Conservation (phyloP, 2,329 filamentous ascomycete species). For the Nemania bipapillata region DNA sequence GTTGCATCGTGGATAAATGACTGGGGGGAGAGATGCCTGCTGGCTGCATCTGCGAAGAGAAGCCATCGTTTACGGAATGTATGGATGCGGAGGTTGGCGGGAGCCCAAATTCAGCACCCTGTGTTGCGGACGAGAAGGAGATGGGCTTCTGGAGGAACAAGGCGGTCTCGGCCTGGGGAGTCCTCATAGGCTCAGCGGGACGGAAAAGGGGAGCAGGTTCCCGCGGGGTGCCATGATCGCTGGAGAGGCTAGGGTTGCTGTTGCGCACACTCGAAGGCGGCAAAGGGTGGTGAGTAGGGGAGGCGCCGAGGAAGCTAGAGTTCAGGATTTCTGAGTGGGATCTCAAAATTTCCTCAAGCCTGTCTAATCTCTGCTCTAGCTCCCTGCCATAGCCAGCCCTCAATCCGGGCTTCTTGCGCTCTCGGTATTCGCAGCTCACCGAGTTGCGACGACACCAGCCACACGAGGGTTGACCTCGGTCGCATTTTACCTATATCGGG, state of each 20-base stretch:
- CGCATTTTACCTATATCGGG: constrained; percentile 71
- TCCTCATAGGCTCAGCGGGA: constrained; percentile 61
- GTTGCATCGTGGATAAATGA: constrained; percentile 52
- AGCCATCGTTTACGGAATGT: constrained; percentile 60
- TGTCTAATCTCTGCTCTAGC: constrained; percentile 76
- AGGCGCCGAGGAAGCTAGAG: constrained; percentile 59
- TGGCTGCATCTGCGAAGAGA: constrained; percentile 58
- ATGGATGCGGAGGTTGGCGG: constrained; percentile 58
- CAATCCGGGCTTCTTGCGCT: constrained; percentile 73
- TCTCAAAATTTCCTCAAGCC: constrained; percentile 73
- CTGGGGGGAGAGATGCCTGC: constrained; percentile 55
- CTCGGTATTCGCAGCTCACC: constrained; percentile 73
- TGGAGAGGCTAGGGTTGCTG: constrained; percentile 63
- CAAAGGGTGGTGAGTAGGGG: constrained; percentile 51
- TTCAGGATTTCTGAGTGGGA: constrained; percentile 75
- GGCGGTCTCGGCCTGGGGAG: constrained; percentile 67
- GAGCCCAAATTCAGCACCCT: constrained; percentile 63
- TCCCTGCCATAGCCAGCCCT: constrained; percentile 77
- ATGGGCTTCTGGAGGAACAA: constrained; percentile 72
- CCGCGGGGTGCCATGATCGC: constrained; percentile 67
- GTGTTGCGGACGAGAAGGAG: constrained; percentile 59
- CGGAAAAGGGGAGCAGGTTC: constrained; percentile 62
- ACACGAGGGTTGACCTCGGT: constrained; percentile 77
- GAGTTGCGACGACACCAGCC: constrained; percentile 74
- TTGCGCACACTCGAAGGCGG: constrained; percentile 59